Evolutionary conservation across 1,284 basidiomycete species (phyloP).

Genomic region (Papiliotrema flavescens): DNA sequence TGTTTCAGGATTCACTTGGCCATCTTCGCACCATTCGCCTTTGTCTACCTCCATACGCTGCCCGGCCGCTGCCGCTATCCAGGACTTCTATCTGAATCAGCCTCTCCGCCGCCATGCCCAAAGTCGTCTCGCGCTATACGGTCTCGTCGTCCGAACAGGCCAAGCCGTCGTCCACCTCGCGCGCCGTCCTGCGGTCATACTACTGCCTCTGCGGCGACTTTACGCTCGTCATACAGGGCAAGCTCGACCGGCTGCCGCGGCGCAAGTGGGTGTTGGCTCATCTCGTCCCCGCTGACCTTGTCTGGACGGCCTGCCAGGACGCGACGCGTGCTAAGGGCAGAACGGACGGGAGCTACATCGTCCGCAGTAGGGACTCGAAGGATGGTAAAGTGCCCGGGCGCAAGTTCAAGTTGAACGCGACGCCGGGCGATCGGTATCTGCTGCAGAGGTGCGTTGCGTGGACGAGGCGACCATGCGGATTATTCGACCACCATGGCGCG

Average conservation of each 20-base stretch:
- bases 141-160: slow-evolving; percentile 48
- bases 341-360: slow-evolving; percentile 43
- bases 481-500: too few relatives aligned
- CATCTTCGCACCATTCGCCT: too few relatives aligned
- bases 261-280: slow-evolving; percentile 29
- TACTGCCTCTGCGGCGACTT: slow-evolving; percentile 52
- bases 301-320: too few relatives aligned
- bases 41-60: too few relatives aligned
- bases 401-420: slow-evolving; percentile 50
- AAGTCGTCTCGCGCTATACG: slow-evolving; percentile 43
- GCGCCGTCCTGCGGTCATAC: slow-evolving; percentile 47
- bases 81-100: too few relatives aligned
- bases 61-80: too few relatives aligned
- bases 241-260: slow-evolving; percentile 42
- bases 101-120: slow-evolving; percentile 38
- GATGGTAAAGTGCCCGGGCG: slow-evolving; percentile 27
- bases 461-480: not conserved
- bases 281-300: not conserved
- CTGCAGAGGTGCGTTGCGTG: slow-evolving; percentile 32
- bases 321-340: slow-evolving; percentile 18
- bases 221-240: slow-evolving; percentile 46
- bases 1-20: too few relatives aligned
- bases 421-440: slow-evolving; percentile 37
- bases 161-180: slow-evolving; percentile 31
- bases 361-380: slow-evolving; percentile 25